Evolutionary conservation across 345 rosid genomes (phyloP).

Genomic region (Carallia pectinifolia): DNA sequence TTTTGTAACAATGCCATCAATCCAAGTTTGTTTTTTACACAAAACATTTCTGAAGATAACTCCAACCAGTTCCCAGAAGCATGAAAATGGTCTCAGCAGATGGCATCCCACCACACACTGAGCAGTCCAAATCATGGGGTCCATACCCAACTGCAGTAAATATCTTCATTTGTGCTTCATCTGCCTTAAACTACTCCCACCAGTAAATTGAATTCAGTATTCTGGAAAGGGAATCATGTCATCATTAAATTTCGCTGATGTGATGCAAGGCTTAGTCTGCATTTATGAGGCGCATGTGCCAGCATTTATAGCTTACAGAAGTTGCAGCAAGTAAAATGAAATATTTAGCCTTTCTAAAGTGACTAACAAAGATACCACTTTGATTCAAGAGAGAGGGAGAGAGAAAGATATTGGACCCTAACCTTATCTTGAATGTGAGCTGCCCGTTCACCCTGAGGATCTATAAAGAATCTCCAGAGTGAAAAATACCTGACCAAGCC

Average conservation of each 20-base stretch:
- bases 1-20: background rate
- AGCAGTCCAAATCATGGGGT: slow-evolving; percentile 37
- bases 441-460: slow-evolving; percentile 13
- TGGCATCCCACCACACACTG: slow-evolving; percentile 25
- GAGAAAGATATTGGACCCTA: background rate
- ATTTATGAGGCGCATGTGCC: slow-evolving; percentile 51
- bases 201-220: slow-evolving; percentile 21
- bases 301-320: slow-evolving; percentile 32
- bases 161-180: slow-evolving; percentile 28
- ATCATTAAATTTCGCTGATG: slow-evolving; percentile 4
- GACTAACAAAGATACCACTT: slow-evolving; percentile 13
- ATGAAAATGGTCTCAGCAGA: slow-evolving; percentile 7
- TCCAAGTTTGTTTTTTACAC: background rate
- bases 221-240: slow-evolving; percentile 17
- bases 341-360: slow-evolving; percentile 10
- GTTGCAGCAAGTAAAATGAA: slow-evolving; percentile 23
- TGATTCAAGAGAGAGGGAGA: slow-evolving; percentile 3
- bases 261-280: slow-evolving; percentile 15
- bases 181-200: slow-evolving; percentile 33
- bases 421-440: slow-evolving; percentile 16
- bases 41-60: slow-evolving; percentile 7
- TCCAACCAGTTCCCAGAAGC: background rate
- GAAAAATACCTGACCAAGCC: slow-evolving; percentile 10
- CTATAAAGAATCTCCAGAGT: slow-evolving; percentile 1
- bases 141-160: slow-evolving; percentile 26